These are phyloP conservation scores for Pelagophyceae sp. DNA, from an alignment of 352 stramenopile species.

Conservation along the genomic window DNA sequence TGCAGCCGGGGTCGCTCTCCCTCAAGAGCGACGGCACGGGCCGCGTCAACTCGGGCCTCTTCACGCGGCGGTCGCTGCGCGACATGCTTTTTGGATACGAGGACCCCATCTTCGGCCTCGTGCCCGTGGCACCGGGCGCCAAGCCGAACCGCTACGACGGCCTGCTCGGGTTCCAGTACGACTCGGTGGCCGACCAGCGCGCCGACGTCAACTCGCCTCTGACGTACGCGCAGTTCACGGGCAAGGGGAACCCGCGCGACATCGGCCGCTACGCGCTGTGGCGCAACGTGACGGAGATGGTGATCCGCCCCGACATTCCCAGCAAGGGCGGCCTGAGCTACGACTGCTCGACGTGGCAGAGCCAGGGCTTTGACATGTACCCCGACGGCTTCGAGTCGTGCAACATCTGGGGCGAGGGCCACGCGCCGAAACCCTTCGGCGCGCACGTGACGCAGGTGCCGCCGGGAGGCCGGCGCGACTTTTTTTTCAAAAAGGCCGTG, in stretches of 20 bases:
- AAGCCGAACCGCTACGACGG: not conserved
- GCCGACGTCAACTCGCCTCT: not conserved
- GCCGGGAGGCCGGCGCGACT: not conserved
- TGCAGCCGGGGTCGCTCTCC: not conserved
- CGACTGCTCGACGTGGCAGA: not conserved
- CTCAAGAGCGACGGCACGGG: not conserved
- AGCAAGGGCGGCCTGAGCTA: not conserved
- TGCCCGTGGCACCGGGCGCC: not conserved
- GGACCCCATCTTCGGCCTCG: not conserved
- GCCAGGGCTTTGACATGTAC: not conserved
- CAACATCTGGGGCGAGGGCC: not conserved
- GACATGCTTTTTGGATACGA: slow-evolving; percentile 5
- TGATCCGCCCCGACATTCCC: not conserved
- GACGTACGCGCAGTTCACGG: not conserved
- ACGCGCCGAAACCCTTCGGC: not conserved
- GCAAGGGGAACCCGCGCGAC: not conserved
- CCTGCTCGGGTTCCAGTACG: not conserved
- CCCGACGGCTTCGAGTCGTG: not conserved
- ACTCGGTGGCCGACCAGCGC: not conserved
- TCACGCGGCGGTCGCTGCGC: not conserved
- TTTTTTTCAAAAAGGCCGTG: not conserved
- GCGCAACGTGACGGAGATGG: not conserved
- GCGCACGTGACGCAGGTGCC: not conserved
- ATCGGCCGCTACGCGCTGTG: slow-evolving; percentile 3
- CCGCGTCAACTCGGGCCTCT: not conserved